Evolutionary conservation across 2,329 filamentous ascomycete species (phyloP).

Genomic region (Stylonectria norvegica): DNA sequence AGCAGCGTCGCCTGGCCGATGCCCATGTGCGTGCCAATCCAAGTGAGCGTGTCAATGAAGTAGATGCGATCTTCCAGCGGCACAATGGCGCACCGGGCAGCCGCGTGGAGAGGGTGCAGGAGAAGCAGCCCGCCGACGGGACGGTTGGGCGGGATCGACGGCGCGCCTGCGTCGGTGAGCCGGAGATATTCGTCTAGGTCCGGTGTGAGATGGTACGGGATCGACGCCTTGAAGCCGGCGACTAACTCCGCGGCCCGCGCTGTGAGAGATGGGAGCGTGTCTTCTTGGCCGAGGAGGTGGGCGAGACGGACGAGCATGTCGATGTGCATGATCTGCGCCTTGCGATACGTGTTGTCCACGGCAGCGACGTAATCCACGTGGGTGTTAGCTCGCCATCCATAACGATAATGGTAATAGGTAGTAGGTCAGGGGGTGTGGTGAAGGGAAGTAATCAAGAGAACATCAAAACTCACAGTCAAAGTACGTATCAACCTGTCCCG

Average conservation of each 20-base stretch:
- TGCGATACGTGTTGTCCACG: not conserved
- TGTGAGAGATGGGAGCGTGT: not conserved
- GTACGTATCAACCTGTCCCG: not conserved
- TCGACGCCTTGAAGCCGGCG: not conserved
- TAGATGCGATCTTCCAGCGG: not conserved
- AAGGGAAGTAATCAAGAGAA: not conserved
- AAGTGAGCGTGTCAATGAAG: not conserved
- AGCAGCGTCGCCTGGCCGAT: slow-evolving; percentile 1
- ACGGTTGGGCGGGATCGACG: not conserved
- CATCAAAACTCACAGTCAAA: not conserved
- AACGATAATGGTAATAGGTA: no score
- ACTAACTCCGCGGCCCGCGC: not conserved
- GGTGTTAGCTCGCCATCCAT: no score
- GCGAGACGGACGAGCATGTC: not conserved
- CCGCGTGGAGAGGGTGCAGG: not conserved
- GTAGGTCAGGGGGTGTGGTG: not conserved
- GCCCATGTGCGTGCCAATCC: not conserved
- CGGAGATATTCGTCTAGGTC: slow-evolving; percentile 1
- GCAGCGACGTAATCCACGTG: not conserved
- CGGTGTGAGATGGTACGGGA: not conserved
- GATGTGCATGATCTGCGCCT: not conserved
- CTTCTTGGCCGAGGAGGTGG: not conserved
- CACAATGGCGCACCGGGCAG: not conserved
- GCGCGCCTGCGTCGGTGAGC: not conserved
- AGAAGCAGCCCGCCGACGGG: not conserved